A percentile compares a stretch with the other conserved stretches of the same genome.
Conservation (phyloP, 805 yeast genomes). For the Saturnispora quitensis region DNA sequence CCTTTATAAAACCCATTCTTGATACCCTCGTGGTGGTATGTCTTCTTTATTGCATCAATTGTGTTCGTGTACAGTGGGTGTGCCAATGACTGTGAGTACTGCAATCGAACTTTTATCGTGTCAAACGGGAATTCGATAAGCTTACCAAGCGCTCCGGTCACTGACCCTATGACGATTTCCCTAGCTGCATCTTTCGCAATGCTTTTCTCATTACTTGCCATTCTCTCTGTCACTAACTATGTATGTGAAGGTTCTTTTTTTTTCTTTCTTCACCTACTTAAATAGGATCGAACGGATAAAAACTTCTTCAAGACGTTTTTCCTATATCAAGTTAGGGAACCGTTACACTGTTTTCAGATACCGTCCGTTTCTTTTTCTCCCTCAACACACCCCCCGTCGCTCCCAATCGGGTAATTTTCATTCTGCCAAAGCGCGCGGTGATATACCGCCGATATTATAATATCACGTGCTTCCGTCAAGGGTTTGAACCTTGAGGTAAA, state of each 20-base stretch:
- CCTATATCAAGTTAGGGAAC: not conserved
- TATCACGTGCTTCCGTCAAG: conserved; percentile 7
- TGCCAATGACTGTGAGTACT: conserved; percentile 54
- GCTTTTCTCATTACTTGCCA: conserved; percentile 7
- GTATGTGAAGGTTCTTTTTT: no score
- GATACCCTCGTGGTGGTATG: conserved; percentile 62
- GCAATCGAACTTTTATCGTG: conserved; percentile 81
- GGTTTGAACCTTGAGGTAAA: not conserved
- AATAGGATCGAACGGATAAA: no score
- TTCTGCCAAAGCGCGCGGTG: not conserved
- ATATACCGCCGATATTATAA: not conserved
- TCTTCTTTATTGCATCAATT: conserved; percentile 51
- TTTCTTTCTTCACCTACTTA: no score
- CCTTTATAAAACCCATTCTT: conserved; percentile 69
- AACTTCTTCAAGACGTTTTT: not conserved
- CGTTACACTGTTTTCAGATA: not conserved
- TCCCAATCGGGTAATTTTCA: not conserved
- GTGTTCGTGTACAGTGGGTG: conserved; percentile 48
- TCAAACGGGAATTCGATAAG: conserved; percentile 87
- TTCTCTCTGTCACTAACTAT: no score
- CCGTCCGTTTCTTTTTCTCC: not conserved
- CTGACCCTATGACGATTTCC: conserved; percentile 42
- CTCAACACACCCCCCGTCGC: not conserved
- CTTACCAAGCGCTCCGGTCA: conserved; percentile 79
- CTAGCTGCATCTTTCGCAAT: conserved; percentile 23